Evolutionary conservation across 129 eudicot species (phyloP).

Genomic region (Escallonia rubra): DNA sequence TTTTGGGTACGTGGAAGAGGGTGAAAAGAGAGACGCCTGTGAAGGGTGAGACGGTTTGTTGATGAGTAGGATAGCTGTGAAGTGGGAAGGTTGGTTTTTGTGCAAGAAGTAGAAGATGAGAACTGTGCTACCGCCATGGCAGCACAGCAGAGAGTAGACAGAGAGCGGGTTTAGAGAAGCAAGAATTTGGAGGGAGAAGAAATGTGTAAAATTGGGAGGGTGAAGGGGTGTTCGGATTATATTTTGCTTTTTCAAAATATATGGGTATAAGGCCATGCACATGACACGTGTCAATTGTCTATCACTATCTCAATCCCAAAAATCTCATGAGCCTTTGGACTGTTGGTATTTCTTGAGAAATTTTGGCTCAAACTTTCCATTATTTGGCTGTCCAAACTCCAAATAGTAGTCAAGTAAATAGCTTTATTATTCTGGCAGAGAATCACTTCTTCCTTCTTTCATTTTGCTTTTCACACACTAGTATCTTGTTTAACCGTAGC

Average conservation of each 20-base stretch:
- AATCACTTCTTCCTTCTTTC: too few species aligned
- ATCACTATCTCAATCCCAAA: too few species aligned
- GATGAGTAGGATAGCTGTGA: constrained; percentile 38
- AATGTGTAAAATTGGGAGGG: background rate
- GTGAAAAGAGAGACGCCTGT: constrained; percentile 24
- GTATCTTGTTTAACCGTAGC: too few species aligned
- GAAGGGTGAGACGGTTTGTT: constrained; percentile 30
- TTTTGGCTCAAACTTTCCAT: too few species aligned
- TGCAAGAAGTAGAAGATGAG: constrained; percentile 23
- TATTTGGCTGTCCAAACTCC: too few species aligned
- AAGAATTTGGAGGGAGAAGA: background rate
- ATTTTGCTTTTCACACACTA: too few species aligned
- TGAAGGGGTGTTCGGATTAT: background rate
- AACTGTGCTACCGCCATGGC: constrained; percentile 74
- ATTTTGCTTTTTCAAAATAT: background rate
- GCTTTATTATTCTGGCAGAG: too few species aligned
- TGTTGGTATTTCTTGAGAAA: too few species aligned
- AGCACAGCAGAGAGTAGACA: constrained; percentile 2
- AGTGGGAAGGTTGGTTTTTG: constrained; percentile 14
- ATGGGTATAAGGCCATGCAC: constrained; percentile 22
- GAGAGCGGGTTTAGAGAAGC: background rate
- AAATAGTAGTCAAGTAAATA: too few species aligned
- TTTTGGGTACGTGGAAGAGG: constrained; percentile 21
- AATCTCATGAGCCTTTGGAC: too few species aligned
- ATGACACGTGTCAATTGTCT: constrained; percentile 37